Conservation (phyloP, 345 rosid species). For the Populus nigra region DNA sequence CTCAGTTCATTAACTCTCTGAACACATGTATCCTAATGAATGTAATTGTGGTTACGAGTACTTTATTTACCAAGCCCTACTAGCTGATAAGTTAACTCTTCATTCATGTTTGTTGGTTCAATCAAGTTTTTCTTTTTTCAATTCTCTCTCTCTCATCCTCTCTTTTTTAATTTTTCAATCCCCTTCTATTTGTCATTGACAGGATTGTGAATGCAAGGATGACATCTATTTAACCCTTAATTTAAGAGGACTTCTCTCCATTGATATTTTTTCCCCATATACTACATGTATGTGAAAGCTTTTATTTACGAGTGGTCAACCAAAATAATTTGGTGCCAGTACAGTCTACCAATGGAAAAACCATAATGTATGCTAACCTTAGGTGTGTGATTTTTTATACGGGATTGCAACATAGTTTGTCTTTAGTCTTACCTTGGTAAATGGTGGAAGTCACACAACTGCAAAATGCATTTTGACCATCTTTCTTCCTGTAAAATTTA, state of each 20-base stretch:
- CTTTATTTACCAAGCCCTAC: background rate
- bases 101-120: background rate
- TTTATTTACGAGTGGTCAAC: background rate
- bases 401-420: no score
- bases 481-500: background rate
- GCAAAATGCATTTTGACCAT: background rate
- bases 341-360: no score
- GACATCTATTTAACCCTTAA: background rate
- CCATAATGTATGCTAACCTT: no score
- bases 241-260: background rate
- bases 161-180: background rate
- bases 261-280: no score
- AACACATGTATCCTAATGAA: background rate
- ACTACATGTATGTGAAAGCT: background rate
- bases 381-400: no score
- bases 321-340: background rate
- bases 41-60: background rate
- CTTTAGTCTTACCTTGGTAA: no score
- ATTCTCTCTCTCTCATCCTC: no score
- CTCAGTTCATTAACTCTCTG: background rate
- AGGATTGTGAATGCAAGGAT: background rate
- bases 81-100: background rate
- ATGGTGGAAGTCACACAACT: no score
- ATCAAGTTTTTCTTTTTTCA: background rate
- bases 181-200: background rate